Conservation (phyloP, 2,329 filamentous ascomycete genomes). For the Pyricularia sp. region DNA sequence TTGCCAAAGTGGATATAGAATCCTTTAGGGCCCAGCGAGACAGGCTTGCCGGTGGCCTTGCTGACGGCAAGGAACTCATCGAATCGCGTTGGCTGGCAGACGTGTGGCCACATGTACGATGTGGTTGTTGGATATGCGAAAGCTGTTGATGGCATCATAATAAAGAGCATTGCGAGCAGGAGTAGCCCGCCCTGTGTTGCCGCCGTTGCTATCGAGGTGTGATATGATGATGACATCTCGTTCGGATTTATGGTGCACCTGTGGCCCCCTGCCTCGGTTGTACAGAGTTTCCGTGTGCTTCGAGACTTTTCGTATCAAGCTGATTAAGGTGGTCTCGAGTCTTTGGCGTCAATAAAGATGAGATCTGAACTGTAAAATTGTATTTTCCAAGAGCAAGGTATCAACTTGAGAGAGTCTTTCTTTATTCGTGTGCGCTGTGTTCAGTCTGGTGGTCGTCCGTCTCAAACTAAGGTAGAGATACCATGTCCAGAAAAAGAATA, state of each 20-base stretch:
- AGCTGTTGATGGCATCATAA: background rate
- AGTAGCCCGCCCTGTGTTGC: background rate
- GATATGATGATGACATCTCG: background rate
- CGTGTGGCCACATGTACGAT: constrained; percentile 2
- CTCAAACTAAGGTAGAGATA: background rate
- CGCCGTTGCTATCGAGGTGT: background rate
- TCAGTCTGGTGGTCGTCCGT: background rate
- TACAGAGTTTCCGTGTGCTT: background rate
- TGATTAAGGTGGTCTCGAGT: background rate
- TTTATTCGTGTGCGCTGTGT: background rate
- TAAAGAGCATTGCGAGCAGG: background rate
- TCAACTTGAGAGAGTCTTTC: too few relatives aligned
- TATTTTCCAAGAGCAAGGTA: background rate
- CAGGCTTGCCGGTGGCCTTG: constrained; percentile 2
- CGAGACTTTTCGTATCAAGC: background rate
- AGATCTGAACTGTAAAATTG: background rate
- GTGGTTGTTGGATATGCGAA: background rate
- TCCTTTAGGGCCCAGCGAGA: constrained; percentile 3
- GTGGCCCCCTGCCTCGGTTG: background rate
- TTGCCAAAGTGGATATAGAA: constrained; percentile 5
- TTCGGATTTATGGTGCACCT: background rate
- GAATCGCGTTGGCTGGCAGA: constrained; percentile 3
- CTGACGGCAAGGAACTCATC: constrained; percentile 3
- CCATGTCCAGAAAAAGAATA: background rate
- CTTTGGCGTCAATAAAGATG: background rate